Evolutionary conservation across 495 filamentous ascomycete species (phyloP).

Genomic region (Podospora conica): DNA sequence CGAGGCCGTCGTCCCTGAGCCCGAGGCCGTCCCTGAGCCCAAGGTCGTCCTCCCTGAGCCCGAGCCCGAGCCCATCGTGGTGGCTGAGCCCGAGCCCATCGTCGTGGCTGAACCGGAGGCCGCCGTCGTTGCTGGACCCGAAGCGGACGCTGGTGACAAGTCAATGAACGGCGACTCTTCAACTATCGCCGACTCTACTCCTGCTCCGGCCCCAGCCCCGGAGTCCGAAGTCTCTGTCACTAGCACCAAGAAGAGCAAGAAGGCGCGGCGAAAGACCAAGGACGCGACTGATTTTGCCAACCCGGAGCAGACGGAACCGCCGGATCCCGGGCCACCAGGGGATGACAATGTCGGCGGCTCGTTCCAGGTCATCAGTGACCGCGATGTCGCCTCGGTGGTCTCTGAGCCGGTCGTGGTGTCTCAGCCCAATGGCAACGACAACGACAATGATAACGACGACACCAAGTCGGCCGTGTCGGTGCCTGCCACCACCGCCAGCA

Average conservation of each 20-base stretch:
- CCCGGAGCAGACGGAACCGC: constrained; percentile 28
- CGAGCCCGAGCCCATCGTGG: not conserved
- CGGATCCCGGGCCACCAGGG: constrained; percentile 22
- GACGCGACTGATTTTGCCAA: constrained; percentile 22
- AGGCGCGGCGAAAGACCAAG: constrained; percentile 24
- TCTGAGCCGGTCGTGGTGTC: constrained; percentile 30
- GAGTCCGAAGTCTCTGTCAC: constrained; percentile 27
- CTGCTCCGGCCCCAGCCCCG: constrained; percentile 16
- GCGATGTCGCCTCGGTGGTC: constrained; percentile 40
- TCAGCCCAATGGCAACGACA: constrained; percentile 19
- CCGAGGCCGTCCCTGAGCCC: not conserved
- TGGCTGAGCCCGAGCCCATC: not conserved
- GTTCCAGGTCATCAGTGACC: constrained; percentile 25
- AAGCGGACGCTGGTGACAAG: not conserved
- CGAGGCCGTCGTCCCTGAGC: not conserved
- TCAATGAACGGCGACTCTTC: not conserved
- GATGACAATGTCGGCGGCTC: constrained; percentile 9
- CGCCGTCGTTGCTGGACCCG: not conserved
- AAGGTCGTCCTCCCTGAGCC: not conserved
- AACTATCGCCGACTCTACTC: not conserved
- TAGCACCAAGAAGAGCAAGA: constrained; percentile 24
- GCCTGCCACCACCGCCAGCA: constrained; percentile 26
- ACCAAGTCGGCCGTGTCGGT: constrained; percentile 35
- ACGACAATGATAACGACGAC: constrained; percentile 31
- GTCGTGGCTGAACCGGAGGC: not conserved